These are phyloP conservation scores for Boletus pseudo-olivaceus DNA, from an alignment of 768 basidiomycete species.

Conservation along the genomic window DNA sequence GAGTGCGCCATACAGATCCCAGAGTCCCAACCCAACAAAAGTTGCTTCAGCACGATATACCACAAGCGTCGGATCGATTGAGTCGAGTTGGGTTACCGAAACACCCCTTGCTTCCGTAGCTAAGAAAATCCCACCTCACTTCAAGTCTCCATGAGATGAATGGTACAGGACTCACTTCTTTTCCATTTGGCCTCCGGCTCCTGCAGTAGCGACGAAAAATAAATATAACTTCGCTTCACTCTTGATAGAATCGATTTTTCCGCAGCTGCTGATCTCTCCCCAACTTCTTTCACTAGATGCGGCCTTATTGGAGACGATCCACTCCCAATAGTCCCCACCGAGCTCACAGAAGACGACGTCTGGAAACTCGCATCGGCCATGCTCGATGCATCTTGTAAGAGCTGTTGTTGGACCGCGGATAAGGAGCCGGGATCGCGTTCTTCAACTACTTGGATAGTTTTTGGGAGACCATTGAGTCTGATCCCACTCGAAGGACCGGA, in stretches of 20 bases:
- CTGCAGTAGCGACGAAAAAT: slow-evolving; percentile 94
- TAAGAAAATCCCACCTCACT: slow-evolving; percentile 27
- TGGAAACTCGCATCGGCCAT: slow-evolving; percentile 63
- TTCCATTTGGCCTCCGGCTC: slow-evolving; percentile 99
- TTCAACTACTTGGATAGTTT: slow-evolving; percentile 60
- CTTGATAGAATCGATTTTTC: slow-evolving; percentile 84
- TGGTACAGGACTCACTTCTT: slow-evolving; percentile 54
- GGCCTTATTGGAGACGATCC: slow-evolving; percentile 24
- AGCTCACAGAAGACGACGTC: slow-evolving; percentile 58
- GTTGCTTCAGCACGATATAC: slow-evolving; percentile 97
- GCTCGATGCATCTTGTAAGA: slow-evolving; percentile 69
- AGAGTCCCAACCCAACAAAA: slow-evolving; percentile 91
- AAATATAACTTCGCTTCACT: slow-evolving; percentile 92
- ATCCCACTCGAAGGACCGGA: slow-evolving; percentile 74
- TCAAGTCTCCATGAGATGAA: not conserved
- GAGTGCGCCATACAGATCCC: slow-evolving; percentile 90
- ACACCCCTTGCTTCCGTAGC: slow-evolving; percentile 87
- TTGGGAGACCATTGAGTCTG: slow-evolving; percentile 82
- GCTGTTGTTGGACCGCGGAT: slow-evolving; percentile 38
- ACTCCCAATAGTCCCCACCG: slow-evolving; percentile 45
- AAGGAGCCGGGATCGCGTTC: slow-evolving; percentile 63
- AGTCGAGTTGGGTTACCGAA: slow-evolving; percentile 91
- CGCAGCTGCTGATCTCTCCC: slow-evolving; percentile 52
- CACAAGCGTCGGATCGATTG: slow-evolving; percentile 93
- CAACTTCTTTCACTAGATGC: slow-evolving; percentile 37